Evolutionary conservation across 371 early-diverging fungal genomes (phyloP).

Genomic region (Phascolomyces articulosus): DNA sequence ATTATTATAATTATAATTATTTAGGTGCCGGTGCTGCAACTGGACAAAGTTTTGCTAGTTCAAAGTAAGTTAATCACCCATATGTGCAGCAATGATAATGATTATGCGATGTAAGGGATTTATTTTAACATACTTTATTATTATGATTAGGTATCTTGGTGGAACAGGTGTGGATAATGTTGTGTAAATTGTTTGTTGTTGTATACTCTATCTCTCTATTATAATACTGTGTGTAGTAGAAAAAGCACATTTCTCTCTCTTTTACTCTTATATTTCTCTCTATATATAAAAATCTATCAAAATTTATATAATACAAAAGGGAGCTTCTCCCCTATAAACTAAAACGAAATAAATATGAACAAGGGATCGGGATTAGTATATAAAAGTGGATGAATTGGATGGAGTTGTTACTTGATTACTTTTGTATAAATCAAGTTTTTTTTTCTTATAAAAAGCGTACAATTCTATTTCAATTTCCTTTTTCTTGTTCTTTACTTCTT

Average conservation of each 20-base stretch:
- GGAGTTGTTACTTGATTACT: too few species aligned
- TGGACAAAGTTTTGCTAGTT: slow-evolving; percentile 26
- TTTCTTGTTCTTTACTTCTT: background rate
- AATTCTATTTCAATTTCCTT: too few species aligned
- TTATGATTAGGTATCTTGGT: slow-evolving; percentile 15
- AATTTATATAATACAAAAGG: background rate
- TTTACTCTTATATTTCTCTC: too few species aligned
- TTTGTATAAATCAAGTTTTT: too few species aligned
- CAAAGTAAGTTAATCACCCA: slow-evolving; percentile 11
- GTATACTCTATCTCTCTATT: background rate
- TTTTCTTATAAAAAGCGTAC: background rate
- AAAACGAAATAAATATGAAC: background rate
- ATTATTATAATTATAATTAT: background rate
- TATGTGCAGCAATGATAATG: background rate
- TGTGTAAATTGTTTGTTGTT: slow-evolving; percentile 9
- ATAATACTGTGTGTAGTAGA: background rate
- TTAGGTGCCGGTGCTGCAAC: slow-evolving; percentile 19
- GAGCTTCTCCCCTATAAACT: background rate
- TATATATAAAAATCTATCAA: background rate
- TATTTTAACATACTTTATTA: background rate
- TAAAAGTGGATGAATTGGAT: too few species aligned
- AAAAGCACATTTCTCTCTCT: too few species aligned
- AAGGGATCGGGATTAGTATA: background rate
- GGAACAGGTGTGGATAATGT: slow-evolving; percentile 28
- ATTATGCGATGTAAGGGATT: background rate